Evolutionary conservation across 1,284 basidiomycete species (phyloP).

Genomic region (Cryptococcus deneoformans): DNA sequence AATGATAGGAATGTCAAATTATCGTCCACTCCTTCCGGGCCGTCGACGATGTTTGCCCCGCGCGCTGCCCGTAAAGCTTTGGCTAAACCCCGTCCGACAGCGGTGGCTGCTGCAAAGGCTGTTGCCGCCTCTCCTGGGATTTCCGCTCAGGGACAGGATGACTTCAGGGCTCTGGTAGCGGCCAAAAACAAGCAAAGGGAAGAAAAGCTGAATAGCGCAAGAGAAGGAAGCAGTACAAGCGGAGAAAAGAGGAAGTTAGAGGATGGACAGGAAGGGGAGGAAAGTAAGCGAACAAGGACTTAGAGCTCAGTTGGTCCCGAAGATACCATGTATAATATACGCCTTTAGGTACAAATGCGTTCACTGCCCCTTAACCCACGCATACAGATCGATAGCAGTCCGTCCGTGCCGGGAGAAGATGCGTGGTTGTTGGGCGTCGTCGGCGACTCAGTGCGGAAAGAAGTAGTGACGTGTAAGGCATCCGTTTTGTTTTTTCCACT

Average conservation of each 20-base stretch:
- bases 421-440: too few relatives aligned
- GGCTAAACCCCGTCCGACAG: conserved; percentile 27
- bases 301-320: neutral
- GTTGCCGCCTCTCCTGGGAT: conserved; percentile 11
- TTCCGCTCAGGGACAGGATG: conserved; percentile 28
- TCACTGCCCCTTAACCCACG: too few relatives aligned
- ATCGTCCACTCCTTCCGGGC: neutral
- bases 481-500: too few relatives aligned
- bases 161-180: conserved; percentile 42
- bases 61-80: conserved; percentile 30
- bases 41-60: conserved; percentile 26
- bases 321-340: too few relatives aligned
- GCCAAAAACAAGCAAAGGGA: conserved; percentile 37
- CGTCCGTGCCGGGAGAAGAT: too few relatives aligned
- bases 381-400: too few relatives aligned
- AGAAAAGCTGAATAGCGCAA: conserved; percentile 16
- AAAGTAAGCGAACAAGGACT: conserved; percentile 4
- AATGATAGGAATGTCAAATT: neutral
- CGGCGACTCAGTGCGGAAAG: too few relatives aligned
- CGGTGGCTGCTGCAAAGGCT: conserved; percentile 5
- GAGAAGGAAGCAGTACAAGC: neutral
- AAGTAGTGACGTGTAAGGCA: too few relatives aligned
- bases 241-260: conserved; percentile 21
- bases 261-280: conserved; percentile 11
- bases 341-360: too few relatives aligned